Evolutionary conservation across 2,329 filamentous ascomycete genomes (phyloP), one percentile per base, ranked within the genome.

Genomic region (Paecilomyces dactylethromorphus): DNA sequence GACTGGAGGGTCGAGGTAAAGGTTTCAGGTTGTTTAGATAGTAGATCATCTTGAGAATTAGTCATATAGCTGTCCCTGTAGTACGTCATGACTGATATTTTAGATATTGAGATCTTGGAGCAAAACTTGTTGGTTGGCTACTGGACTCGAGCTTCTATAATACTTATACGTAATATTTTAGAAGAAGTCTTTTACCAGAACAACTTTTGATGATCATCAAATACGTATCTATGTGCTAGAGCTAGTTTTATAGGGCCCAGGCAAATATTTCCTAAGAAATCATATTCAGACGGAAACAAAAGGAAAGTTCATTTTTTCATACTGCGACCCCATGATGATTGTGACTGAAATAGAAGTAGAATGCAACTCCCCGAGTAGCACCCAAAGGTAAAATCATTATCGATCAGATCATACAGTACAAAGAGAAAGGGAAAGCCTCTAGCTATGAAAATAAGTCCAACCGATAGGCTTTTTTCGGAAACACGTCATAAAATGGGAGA

Each of bases 371-470:
- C 35, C 35, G 35, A 39, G 35, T 63, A 63, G 64, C 64, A 68
- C 65, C 65, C 64, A 67, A 69, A 64, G 62, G 61, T 64, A 70
- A 70, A 66, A 71, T 71, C 69, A 71, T 72, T 69, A 71, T 71
- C 66, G 68, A 71, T 65, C 69, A 69, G 61, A 66, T 71, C 69
- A 70, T 72, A 72, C 69, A 70, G 64, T 71, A 71, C 65, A 72
- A 68, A 70, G 64, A 63, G 26, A 69, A 67, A 69, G 64, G 63
- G 69, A 26, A 52, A 29, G 50, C 68, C 66, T 62, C 66, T 59
- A 64, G 63, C 64, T 65, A 64, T 64, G 63, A 67, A 39, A n/a
- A 64, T 56, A 68, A 68, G 64, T 65, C 66, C 64, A 65, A 67
- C 69, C 65, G 67, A 68, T 64, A 68, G 65, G 63, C 66, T 68